Evolutionary conservation across 164 flowering plant species (phyloP).

Genomic region (Magnolia officinalis): DNA sequence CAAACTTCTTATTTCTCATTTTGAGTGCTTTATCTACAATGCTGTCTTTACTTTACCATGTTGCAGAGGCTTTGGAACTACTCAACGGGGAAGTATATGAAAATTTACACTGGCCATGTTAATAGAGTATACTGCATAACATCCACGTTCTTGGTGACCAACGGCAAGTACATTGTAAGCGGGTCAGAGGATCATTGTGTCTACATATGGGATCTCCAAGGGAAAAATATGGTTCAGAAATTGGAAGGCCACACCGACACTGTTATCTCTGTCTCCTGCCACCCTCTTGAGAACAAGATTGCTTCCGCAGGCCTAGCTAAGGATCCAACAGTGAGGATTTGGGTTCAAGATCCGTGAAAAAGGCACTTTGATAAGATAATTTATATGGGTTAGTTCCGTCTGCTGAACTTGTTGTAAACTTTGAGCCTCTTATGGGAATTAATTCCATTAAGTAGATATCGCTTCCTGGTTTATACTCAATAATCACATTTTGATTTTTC

Average conservation of each 20-base stretch:
- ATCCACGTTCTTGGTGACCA: constrained; percentile 81
- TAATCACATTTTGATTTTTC: too few relatives aligned
- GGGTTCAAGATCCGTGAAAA: constrained; percentile 64
- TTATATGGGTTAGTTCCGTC: background rate
- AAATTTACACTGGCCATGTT: constrained; percentile 68
- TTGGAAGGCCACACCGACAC: constrained; percentile 89
- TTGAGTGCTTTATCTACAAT: too few relatives aligned
- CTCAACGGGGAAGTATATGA: constrained; percentile 67
- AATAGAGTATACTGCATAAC: constrained; percentile 68
- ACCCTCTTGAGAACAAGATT: constrained; percentile 73
- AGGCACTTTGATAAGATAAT: background rate
- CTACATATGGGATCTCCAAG: constrained; percentile 89
- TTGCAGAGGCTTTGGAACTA: constrained; percentile 77
- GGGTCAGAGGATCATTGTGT: constrained; percentile 92
- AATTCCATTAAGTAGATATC: too few relatives aligned
- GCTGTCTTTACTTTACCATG: background rate
- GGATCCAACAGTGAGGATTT: constrained; percentile 74
- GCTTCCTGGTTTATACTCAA: too few relatives aligned
- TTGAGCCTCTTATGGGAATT: too few relatives aligned
- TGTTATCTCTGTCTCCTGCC: constrained; percentile 79
- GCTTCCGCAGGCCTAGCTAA: constrained; percentile 79
- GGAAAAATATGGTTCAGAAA: constrained; percentile 68
- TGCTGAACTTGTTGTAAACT: too few relatives aligned
- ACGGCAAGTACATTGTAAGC: constrained; percentile 85
- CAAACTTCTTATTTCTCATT: too few relatives aligned